phyloP scores from a whole-genome alignment of 352 stramenopile genomes.

The Globisporangium mamillatum region DNA sequence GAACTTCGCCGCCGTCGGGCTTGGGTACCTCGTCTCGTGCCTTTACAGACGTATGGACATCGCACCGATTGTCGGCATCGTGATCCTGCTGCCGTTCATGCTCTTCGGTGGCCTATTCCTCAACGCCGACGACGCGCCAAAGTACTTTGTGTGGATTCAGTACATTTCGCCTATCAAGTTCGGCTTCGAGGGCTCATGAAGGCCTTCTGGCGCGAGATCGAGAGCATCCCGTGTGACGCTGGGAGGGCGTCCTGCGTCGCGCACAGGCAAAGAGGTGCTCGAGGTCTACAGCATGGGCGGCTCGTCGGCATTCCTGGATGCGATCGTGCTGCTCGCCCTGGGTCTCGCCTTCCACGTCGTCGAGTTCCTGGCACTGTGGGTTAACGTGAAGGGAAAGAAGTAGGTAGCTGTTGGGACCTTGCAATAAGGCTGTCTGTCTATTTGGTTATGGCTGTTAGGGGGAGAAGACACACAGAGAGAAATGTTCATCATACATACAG shows the following conservation, averaged over 20 bases:
- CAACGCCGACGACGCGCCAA: conserved; percentile 30
- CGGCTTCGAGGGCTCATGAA: conserved; percentile 45
- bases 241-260: neutral
- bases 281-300: conserved; percentile 43
- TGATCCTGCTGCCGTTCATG: conserved; percentile 44
- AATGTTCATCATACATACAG: neutral
- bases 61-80: conserved; percentile 37
- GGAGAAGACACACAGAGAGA: neutral
- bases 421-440: neutral
- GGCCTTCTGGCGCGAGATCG: conserved; percentile 38
- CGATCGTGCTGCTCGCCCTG: conserved; percentile 29
- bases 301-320: conserved; percentile 24
- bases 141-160: conserved; percentile 58
- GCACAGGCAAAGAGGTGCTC: conserved; percentile 23
- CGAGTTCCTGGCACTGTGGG: conserved; percentile 30
- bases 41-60: conserved; percentile 29
- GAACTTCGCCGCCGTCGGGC: conserved; percentile 25
- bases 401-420: neutral
- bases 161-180: conserved; percentile 63
- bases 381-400: conserved; percentile 21
- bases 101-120: conserved; percentile 51
- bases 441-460: neutral
- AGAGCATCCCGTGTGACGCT: conserved; percentile 32
- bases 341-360: conserved; percentile 34
- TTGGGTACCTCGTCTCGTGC: conserved; percentile 45